These are phyloP conservation scores for Globisporangium perplexum DNA, from an alignment of 352 stramenopile genomes.

Conservation along the genomic window DNA sequence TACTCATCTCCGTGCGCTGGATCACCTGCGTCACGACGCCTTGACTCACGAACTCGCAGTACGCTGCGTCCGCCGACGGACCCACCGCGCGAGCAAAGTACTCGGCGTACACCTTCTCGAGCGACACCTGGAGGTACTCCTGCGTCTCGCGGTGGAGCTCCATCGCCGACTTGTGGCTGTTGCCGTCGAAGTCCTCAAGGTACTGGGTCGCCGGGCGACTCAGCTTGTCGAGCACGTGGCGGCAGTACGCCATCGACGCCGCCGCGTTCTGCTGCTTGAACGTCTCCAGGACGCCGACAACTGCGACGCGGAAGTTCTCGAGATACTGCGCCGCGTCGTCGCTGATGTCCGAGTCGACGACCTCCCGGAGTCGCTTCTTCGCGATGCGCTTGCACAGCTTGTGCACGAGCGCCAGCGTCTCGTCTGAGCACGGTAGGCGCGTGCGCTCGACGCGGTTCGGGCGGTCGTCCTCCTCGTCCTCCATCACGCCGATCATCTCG, in stretches of 20 bases:
- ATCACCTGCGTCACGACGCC: constrained; percentile 66
- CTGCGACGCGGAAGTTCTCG: constrained; percentile 47
- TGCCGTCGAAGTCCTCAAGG: constrained; percentile 19
- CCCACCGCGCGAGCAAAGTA: constrained; percentile 63
- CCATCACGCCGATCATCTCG: constrained; percentile 70
- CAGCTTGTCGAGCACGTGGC: constrained; percentile 49
- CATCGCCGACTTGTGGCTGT: constrained; percentile 61
- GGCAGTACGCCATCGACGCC: constrained; percentile 80
- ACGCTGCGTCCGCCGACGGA: constrained; percentile 72
- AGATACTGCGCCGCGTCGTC: constrained; percentile 61
- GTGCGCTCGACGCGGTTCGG: constrained; percentile 39
- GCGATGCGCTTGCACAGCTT: constrained; percentile 63
- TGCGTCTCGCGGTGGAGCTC: constrained; percentile 70
- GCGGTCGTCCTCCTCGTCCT: constrained; percentile 31
- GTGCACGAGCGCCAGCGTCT: constrained; percentile 55
- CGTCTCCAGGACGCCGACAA: constrained; percentile 35
- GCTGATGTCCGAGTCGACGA: constrained; percentile 61
- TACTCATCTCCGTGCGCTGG: constrained; percentile 68
- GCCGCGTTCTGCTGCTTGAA: constrained; percentile 75
- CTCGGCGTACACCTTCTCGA: constrained; percentile 42
- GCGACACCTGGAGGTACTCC: constrained; percentile 44
- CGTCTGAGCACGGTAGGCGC: constrained; percentile 56
- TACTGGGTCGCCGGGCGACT: constrained; percentile 34
- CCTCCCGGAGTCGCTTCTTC: constrained; percentile 67
- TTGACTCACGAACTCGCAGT: constrained; percentile 82